Percentiles rank a stretch among this genome's conserved stretches.
Conservation (phyloP, 129 eudicot genomes). For the Flaveria ramosissima region DNA sequence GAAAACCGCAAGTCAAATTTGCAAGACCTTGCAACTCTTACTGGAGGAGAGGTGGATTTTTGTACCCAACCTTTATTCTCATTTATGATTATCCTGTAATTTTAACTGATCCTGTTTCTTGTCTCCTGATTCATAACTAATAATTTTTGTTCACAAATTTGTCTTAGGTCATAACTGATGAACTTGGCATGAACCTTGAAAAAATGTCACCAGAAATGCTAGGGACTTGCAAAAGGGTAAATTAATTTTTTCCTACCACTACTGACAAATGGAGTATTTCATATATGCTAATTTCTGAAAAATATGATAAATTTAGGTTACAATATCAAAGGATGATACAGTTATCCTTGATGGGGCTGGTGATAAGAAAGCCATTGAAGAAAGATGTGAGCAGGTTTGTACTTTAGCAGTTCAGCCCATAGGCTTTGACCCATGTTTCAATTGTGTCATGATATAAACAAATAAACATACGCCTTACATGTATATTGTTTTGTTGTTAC, state of each 20-base stretch:
- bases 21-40: constrained; percentile 67
- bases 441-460: neutral
- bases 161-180: constrained; percentile 60
- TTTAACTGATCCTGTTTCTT: neutral
- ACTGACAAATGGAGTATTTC: neutral
- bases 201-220: constrained; percentile 55
- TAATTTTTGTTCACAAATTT: neutral
- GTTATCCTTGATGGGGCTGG: constrained; percentile 80
- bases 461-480: neutral
- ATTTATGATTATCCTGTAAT: neutral
- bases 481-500: neutral
- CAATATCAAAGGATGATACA: constrained; percentile 67
- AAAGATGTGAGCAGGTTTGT: constrained; percentile 68
- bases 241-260: neutral
- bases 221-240: constrained; percentile 71
- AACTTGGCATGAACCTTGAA: constrained; percentile 66
- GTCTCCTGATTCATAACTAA: neutral
- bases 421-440: neutral
- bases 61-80: neutral
- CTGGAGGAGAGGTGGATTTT: constrained; percentile 63
- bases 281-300: constrained; percentile 7
- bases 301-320: constrained; percentile 39
- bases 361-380: constrained; percentile 65
- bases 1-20: constrained; percentile 64
- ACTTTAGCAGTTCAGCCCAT: neutral